Conservation (phyloP, 805 yeast genomes). For the Saccharomycopsis synnaedendra region DNA sequence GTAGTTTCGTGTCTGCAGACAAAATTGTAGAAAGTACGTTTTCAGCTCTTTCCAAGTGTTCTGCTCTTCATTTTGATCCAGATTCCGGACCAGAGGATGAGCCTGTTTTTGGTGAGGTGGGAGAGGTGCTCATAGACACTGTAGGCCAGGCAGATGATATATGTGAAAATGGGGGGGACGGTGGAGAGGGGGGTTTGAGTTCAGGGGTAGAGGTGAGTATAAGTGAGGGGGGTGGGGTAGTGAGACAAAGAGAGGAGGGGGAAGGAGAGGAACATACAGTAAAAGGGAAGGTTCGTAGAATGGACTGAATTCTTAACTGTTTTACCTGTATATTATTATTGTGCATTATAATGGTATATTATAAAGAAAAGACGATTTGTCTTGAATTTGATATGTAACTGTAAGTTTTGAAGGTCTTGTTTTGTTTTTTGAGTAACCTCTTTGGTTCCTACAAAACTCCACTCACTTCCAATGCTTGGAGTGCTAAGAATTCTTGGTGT, state of each 20-base stretch:
- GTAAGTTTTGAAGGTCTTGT: too few species aligned
- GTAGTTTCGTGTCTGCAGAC: conserved; percentile 28
- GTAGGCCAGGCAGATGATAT: conserved; percentile 15
- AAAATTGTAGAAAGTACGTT: conserved; percentile 27
- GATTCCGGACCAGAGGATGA: conserved; percentile 4
- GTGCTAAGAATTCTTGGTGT: too few species aligned
- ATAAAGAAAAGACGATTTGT: too few species aligned
- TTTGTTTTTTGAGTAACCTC: too few species aligned
- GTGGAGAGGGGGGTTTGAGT: neutral
- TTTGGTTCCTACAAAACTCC: too few species aligned
- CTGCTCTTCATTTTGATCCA: conserved; percentile 16
- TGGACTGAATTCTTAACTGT: too few species aligned
- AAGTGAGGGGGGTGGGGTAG: neutral
- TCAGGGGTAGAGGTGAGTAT: neutral
- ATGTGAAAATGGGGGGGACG: neutral
- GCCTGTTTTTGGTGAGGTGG: neutral
- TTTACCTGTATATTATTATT: too few species aligned
- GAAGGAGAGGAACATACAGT: neutral
- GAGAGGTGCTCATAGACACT: conserved; percentile 4
- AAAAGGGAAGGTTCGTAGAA: too few species aligned
- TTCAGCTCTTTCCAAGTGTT: conserved; percentile 26
- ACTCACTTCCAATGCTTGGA: too few species aligned
- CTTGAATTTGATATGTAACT: too few species aligned
- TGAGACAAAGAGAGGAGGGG: neutral
- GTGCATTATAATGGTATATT: too few species aligned